These are phyloP conservation scores for Corinectria fuckeliana DNA, from an alignment of 2,329 filamentous ascomycete species.

Conservation along the genomic window DNA sequence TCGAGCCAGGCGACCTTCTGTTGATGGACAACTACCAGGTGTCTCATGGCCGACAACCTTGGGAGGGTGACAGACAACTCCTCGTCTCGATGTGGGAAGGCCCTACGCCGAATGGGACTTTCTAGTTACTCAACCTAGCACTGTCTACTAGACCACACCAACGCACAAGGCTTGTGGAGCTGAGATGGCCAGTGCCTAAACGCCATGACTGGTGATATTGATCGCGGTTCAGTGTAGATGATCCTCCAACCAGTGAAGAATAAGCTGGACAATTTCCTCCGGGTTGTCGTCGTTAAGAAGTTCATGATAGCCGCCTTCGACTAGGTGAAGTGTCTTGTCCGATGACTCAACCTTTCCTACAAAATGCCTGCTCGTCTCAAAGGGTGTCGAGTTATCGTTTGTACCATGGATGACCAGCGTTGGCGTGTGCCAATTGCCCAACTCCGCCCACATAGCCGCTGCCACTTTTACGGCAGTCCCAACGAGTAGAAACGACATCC, in stretches of 20 bases:
- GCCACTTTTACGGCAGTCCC: not conserved
- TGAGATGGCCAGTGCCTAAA: too few relatives aligned
- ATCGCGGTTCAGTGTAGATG: too few relatives aligned
- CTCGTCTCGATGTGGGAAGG: conserved; percentile 25
- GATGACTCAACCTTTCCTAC: not conserved
- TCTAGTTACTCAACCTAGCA: too few relatives aligned
- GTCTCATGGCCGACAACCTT: conserved; percentile 18
- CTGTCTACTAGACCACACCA: too few relatives aligned
- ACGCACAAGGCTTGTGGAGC: too few relatives aligned
- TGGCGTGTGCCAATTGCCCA: not conserved
- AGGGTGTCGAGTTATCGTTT: not conserved
- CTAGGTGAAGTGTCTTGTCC: not conserved
- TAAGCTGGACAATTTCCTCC: not conserved
- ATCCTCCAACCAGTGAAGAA: not conserved
- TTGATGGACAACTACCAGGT: conserved; percentile 21
- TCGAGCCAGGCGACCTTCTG: conserved; percentile 12
- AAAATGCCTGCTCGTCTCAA: not conserved
- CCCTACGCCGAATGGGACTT: too few relatives aligned
- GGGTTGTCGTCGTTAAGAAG: not conserved
- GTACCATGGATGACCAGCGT: not conserved
- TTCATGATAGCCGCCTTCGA: not conserved
- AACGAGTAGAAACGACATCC: not conserved
- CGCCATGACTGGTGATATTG: too few relatives aligned
- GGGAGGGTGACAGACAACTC: conserved; percentile 22
- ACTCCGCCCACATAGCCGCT: not conserved